These are phyloP conservation scores for Sporobolomyces phaffii DNA, from an alignment of 768 basidiomycete genomes.

Conservation along the genomic window DNA sequence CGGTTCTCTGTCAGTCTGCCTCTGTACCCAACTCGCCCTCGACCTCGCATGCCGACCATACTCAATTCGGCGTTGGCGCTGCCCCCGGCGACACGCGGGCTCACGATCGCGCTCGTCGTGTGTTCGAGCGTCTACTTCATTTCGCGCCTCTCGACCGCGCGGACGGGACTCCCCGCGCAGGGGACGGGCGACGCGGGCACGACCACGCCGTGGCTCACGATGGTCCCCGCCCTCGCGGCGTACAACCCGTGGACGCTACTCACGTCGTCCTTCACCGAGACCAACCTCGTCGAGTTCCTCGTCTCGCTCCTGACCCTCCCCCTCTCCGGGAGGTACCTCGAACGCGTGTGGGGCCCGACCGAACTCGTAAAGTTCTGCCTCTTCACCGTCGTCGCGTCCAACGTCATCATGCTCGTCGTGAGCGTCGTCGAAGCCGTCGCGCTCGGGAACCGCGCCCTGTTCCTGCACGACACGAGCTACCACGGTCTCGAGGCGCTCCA, in stretches of 20 bases:
- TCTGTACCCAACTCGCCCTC: no score
- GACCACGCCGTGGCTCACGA: constrained; percentile 40
- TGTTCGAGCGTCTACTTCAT: constrained; percentile 24
- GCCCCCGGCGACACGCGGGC: constrained; percentile 35
- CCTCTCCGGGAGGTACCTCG: constrained; percentile 78
- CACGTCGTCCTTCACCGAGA: constrained; percentile 83
- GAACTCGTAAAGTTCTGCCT: constrained; percentile 55
- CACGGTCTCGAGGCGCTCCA: constrained; percentile 91
- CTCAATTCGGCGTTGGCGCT: constrained; percentile 18
- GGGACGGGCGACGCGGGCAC: constrained; percentile 23
- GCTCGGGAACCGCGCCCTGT: constrained; percentile 32
- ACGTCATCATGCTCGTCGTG: constrained; percentile 78
- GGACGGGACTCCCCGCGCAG: constrained; percentile 13
- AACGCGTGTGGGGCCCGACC: constrained; percentile 75
- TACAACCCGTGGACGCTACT: constrained; percentile 80
- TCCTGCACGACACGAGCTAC: constrained; percentile 66
- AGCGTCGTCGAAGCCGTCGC: constrained; percentile 67
- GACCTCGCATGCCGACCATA: constrained; percentile 31
- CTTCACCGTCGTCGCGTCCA: constrained; percentile 69
- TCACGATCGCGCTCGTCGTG: constrained; percentile 27
- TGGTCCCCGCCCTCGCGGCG: constrained; percentile 37
- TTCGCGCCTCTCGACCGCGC: constrained; percentile 17
- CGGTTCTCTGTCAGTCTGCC: no score
- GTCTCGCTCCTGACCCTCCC: constrained; percentile 71
- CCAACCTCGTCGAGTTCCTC: constrained; percentile 72